Percentiles rank a stretch among this genome's conserved stretches.
Conservation (phyloP, 805 yeast species). For the Wickerhamiella bombiphila region DNA sequence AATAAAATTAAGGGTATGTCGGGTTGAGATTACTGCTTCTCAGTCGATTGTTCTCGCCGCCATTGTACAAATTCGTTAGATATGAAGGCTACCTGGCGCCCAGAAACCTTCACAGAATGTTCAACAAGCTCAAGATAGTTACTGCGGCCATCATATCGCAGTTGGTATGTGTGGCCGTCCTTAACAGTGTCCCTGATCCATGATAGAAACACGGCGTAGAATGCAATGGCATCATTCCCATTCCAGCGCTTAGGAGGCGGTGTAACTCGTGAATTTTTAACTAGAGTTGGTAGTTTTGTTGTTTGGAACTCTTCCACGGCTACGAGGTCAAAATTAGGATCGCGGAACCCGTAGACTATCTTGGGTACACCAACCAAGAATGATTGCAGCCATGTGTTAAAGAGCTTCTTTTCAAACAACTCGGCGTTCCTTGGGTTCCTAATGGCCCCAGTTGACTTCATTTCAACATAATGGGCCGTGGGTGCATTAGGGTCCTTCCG, state of each 20-base stretch:
- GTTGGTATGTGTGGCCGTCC: constrained; percentile 29
- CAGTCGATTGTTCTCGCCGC: constrained; percentile 11
- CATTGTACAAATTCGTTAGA: constrained; percentile 16
- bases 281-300: constrained; percentile 51
- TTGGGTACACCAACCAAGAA: constrained; percentile 75
- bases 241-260: constrained; percentile 28
- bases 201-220: constrained; percentile 72
- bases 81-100: constrained; percentile 16
- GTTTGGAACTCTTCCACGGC: constrained; percentile 64
- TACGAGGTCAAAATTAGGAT: constrained; percentile 47
- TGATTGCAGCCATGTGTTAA: constrained; percentile 85
- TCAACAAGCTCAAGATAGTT: constrained; percentile 10
- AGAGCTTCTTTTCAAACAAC: constrained; percentile 73
- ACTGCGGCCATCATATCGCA: constrained; percentile 7
- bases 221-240: constrained; percentile 67
- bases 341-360: constrained; percentile 76
- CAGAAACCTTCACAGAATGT: constrained; percentile 6
- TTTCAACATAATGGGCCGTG: constrained; percentile 64
- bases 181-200: constrained; percentile 55
- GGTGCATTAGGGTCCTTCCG: constrained; percentile 35
- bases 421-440: constrained; percentile 41
- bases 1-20: too few species aligned
- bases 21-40: too few species aligned
- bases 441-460: constrained; percentile 56
- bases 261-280: constrained; percentile 15